Percentiles rank a stretch among this genome's conserved stretches.
These are phyloP conservation scores for Alternaria arbusti DNA, from an alignment of 2,329 filamentous ascomycete species.

Conservation along the genomic window DNA sequence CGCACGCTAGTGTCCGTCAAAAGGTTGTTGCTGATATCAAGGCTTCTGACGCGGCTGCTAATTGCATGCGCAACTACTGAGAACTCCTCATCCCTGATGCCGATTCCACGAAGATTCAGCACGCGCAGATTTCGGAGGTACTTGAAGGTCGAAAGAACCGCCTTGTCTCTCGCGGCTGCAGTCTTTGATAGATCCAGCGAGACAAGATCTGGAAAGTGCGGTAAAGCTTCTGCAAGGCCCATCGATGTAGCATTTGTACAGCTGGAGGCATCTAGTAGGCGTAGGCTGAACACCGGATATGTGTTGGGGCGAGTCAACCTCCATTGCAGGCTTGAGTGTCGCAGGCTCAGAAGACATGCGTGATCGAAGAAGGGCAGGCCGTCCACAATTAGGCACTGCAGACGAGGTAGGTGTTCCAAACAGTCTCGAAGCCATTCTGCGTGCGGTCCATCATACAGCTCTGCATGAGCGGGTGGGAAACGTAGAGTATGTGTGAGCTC, in stretches of 20 bases:
- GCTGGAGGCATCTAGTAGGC: constrained; percentile 62
- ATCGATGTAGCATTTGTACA: constrained; percentile 65
- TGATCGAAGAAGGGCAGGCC: constrained; percentile 68
- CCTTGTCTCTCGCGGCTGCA: constrained; percentile 55
- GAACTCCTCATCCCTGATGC: constrained; percentile 61
- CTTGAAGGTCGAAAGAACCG: constrained; percentile 56
- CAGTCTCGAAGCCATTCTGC: constrained; percentile 66
- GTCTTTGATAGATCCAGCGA: constrained; percentile 66
- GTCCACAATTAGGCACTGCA: constrained; percentile 66
- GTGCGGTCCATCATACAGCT: constrained; percentile 66
- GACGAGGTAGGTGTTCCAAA: constrained; percentile 62
- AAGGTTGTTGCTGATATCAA: constrained; percentile 64
- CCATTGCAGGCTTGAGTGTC: constrained; percentile 39
- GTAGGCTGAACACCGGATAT: constrained; percentile 55
- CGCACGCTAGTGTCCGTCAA: constrained; percentile 63
- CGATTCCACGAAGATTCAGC: constrained; percentile 62
- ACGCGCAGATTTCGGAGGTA: constrained; percentile 60
- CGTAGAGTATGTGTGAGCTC: constrained; percentile 67
- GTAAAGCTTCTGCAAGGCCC: constrained; percentile 59
- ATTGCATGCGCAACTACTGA: constrained; percentile 60
- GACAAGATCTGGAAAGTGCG: constrained; percentile 60
- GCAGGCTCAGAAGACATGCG: constrained; percentile 60
- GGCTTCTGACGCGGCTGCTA: constrained; percentile 58
- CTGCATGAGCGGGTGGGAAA: constrained; percentile 65
- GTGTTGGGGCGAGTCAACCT: constrained; percentile 25